A percentile compares a stretch with the other conserved stretches of the same genome.
phyloP scores from a whole-genome alignment of 371 early-diverging fungal genomes.

The Mortierella sp. region DNA sequence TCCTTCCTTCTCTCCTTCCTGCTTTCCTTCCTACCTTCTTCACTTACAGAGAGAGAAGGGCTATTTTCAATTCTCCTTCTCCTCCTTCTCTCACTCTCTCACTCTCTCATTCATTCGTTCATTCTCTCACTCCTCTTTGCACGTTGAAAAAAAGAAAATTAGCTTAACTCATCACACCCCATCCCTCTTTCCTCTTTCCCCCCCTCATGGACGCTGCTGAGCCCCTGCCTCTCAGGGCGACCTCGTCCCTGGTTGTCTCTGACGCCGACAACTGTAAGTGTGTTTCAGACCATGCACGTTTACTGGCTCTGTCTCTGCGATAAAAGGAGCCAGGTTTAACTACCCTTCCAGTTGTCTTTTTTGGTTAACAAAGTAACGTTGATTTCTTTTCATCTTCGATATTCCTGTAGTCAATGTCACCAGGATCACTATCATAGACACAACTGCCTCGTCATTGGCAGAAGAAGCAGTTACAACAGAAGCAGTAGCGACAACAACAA shows the following conservation, averaged over 20 bases:
- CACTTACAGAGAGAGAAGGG: not conserved
- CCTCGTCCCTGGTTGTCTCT: constrained; percentile 18
- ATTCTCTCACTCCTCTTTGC: not conserved
- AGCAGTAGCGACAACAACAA: not conserved
- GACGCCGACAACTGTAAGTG: constrained; percentile 30
- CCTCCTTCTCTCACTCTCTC: not conserved
- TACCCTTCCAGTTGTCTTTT: not conserved
- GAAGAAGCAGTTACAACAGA: not conserved
- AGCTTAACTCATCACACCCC: not conserved
- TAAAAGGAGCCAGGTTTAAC: no score
- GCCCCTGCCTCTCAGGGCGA: constrained; percentile 9
- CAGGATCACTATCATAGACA: constrained; percentile 27
- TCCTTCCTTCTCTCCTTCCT: not conserved
- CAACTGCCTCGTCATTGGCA: not conserved
- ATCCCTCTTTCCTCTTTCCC: not conserved
- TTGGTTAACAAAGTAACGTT: not conserved
- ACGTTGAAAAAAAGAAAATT: not conserved
- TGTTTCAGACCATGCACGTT: not conserved
- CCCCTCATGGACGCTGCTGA: not conserved
- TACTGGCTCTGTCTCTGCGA: not conserved
- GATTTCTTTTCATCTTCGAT: not conserved
- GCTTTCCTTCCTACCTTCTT: not conserved
- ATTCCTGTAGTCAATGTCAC: constrained; percentile 26
- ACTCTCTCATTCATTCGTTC: not conserved
- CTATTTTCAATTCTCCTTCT: not conserved